phyloP scores from a whole-genome alignment of 441 rosid genomes.

The Gossypium gossypioides region DNA sequence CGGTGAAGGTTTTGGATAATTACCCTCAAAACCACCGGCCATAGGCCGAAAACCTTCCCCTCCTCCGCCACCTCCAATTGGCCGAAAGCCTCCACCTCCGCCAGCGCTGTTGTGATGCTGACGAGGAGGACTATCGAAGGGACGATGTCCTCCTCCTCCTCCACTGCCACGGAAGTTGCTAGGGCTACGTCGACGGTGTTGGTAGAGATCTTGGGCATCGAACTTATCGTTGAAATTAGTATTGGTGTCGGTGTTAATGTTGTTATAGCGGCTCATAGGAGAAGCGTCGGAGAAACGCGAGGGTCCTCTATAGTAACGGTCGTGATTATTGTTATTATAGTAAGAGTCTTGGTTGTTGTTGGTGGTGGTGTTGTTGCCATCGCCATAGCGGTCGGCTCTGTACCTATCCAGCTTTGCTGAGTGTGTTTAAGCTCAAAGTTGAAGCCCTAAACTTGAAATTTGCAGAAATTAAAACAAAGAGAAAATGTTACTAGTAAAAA shows the following conservation, averaged over 20 bases:
- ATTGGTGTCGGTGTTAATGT: constrained; percentile 12
- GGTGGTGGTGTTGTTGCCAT: constrained; percentile 21
- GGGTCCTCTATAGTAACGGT: constrained; percentile 35
- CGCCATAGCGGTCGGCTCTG: constrained; percentile 58
- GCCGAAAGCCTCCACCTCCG: constrained; percentile 33
- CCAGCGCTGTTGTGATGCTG: constrained; percentile 25
- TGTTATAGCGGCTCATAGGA: constrained; percentile 22
- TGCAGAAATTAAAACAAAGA: neutral
- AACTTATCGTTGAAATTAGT: constrained; percentile 16
- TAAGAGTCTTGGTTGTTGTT: constrained; percentile 31
- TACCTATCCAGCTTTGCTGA: constrained; percentile 68
- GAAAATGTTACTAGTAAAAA: neutral
- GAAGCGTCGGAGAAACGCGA: constrained; percentile 42
- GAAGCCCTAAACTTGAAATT: constrained; percentile 25
- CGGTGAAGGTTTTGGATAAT: constrained; percentile 25
- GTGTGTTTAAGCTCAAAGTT: neutral
- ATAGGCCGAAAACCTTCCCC: constrained; percentile 24
- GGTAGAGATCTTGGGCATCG: constrained; percentile 21
- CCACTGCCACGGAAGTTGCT: constrained; percentile 33
- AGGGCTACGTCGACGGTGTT: constrained; percentile 62
- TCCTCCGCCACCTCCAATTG: constrained; percentile 15
- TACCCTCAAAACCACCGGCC: constrained; percentile 37
- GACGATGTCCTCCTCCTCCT: constrained; percentile 29
- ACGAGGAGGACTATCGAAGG: constrained; percentile 45
- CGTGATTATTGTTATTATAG: constrained; percentile 21